Conservation (phyloP, 345 rosid species). For the Bruguiera parviflora region DNA sequence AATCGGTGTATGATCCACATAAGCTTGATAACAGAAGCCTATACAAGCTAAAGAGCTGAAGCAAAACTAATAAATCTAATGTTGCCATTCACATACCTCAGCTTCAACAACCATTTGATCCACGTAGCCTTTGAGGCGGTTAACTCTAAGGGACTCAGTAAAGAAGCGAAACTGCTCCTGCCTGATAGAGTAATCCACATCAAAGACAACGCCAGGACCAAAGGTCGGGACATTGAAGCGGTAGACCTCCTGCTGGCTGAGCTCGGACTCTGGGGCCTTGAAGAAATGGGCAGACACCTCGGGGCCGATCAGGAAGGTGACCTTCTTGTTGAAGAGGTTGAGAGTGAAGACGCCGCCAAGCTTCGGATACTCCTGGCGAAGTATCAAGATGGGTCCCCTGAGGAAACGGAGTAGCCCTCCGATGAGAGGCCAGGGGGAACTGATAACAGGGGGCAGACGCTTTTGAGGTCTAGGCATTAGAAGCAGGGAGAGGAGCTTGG, state of each 20-base stretch:
- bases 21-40: too few relatives aligned
- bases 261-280: conserved; percentile 82
- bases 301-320: conserved; percentile 91
- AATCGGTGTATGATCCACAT: too few relatives aligned
- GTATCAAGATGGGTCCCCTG: conserved; percentile 79
- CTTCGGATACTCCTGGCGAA: conserved; percentile 79
- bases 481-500: too few relatives aligned
- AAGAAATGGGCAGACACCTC: conserved; percentile 97
- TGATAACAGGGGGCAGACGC: conserved; percentile 71
- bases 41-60: too few relatives aligned
- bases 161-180: conserved; percentile 98
- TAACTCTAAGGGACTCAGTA: conserved; percentile 80
- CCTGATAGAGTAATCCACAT: conserved; percentile 77
- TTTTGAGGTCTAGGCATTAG: conserved; percentile 43
- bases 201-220: conserved; percentile 96
- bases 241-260: conserved; percentile 96
- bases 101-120: conserved; percentile 95
- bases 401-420: conserved; percentile 74
- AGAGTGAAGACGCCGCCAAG: conserved; percentile 94
- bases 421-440: conserved; percentile 50
- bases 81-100: conserved; percentile 40
- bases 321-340: conserved; percentile 59
- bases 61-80: too few relatives aligned
- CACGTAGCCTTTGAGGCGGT: conserved; percentile 83
- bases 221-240: conserved; percentile 96